A percentile compares a stretch with the other conserved stretches of the same genome.
These are phyloP conservation scores for Celoporthe dispersa DNA, from an alignment of 2,329 filamentous ascomycete species.

Conservation along the genomic window DNA sequence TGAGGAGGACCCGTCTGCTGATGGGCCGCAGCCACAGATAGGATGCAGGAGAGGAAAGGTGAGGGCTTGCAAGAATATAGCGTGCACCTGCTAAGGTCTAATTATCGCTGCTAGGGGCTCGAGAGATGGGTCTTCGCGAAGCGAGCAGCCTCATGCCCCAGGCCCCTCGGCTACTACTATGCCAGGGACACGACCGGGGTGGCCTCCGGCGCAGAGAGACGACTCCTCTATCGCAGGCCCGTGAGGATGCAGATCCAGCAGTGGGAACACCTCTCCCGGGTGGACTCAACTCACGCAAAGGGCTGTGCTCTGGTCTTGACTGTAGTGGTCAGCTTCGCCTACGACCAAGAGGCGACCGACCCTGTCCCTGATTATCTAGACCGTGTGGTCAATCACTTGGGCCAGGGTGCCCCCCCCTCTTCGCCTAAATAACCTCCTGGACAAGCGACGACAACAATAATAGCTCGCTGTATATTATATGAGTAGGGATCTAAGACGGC, in stretches of 20 bases:
- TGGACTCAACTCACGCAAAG: conserved; percentile 16
- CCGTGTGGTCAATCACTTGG: not conserved
- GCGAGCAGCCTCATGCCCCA: not conserved
- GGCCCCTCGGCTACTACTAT: not conserved
- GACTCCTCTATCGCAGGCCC: conserved; percentile 6
- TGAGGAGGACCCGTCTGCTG: not conserved
- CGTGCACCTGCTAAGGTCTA: not conserved
- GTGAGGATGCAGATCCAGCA: conserved; percentile 11
- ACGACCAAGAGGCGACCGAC: not conserved
- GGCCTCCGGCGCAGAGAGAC: not conserved
- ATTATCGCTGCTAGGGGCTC: not conserved
- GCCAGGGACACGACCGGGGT: not conserved
- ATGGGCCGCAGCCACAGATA: not conserved
- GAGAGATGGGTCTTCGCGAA: not conserved
- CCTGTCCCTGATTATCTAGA: conserved; percentile 7
- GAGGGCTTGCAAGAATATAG: not conserved
- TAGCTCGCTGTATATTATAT: not conserved
- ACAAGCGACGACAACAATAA: not conserved
- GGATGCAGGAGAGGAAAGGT: not conserved
- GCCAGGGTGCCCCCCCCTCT: not conserved
- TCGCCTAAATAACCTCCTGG: not conserved
- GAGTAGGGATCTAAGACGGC: not conserved
- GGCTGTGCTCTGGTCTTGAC: conserved; percentile 9
- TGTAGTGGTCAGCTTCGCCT: conserved; percentile 9
- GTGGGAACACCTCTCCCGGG: conserved; percentile 22